Evolutionary conservation across 805 yeast species (phyloP).

Genomic region (Candida insectalens): DNA sequence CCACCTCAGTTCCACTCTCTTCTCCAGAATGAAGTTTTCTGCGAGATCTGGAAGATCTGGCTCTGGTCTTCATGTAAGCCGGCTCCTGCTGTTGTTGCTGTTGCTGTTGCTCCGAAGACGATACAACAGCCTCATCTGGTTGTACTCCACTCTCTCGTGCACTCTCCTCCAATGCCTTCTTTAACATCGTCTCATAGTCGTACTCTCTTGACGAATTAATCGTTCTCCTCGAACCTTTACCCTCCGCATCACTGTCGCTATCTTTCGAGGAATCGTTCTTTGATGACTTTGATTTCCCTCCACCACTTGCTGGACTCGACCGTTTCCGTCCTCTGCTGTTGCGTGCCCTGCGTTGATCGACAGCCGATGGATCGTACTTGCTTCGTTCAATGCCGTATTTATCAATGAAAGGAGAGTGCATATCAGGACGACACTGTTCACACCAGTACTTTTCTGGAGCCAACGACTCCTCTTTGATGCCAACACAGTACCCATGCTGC

Average conservation of each 20-base stretch:
- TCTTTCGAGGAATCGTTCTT: constrained; percentile 5
- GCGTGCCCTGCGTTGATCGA: constrained; percentile 5
- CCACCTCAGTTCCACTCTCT: neutral
- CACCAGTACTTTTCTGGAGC: constrained; percentile 96
- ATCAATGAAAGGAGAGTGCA: constrained; percentile 49
- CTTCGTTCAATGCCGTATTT: constrained; percentile 38
- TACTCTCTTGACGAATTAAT: constrained; percentile 19
- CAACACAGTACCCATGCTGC: constrained; percentile 98
- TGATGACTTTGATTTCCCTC: neutral
- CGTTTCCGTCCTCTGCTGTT: constrained; percentile 11
- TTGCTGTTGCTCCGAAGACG: constrained; percentile 21
- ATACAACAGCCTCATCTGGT: constrained; percentile 25
- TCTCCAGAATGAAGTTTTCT: neutral
- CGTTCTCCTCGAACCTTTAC: constrained; percentile 4
- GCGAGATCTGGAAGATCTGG: constrained; percentile 1
- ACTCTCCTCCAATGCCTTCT: constrained; percentile 45
- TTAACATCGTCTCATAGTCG: constrained; percentile 26
- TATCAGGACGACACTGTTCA: constrained; percentile 80
- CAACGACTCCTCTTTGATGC: constrained; percentile 59
- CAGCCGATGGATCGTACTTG: constrained; percentile 36
- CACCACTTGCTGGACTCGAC: constrained; percentile 7
- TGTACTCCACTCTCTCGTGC: constrained; percentile 38
- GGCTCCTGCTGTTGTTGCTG: constrained; percentile 16
- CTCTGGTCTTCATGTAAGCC: constrained; percentile 13
- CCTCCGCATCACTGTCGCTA: constrained; percentile 3